phyloP scores from a whole-genome alignment of 768 basidiomycete genomes.

The Amanita pallidorosea region DNA sequence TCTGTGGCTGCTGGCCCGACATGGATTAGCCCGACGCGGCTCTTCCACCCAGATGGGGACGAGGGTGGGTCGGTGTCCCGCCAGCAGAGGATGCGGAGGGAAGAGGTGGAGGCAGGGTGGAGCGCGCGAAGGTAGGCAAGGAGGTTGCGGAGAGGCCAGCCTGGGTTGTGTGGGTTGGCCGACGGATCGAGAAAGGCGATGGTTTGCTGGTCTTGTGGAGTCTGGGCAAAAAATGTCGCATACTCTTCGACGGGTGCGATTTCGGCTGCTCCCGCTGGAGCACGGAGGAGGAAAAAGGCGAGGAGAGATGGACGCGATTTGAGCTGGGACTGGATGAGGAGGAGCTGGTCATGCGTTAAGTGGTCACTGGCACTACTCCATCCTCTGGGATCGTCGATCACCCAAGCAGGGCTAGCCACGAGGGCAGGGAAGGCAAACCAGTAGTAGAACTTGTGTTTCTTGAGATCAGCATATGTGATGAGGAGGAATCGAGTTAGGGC shows the following conservation, averaged over 20 bases:
- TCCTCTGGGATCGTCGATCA: conserved; percentile 46
- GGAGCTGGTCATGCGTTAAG: conserved; percentile 38
- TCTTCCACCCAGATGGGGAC: conserved; percentile 37
- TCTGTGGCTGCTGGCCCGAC: conserved; percentile 14
- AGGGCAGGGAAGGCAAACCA: conserved; percentile 98
- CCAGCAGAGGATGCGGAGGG: conserved; percentile 66
- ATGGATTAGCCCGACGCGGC: conserved; percentile 46
- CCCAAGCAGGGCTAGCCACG: conserved; percentile 84
- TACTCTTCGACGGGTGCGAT: conserved; percentile 49
- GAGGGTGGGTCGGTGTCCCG: conserved; percentile 48
- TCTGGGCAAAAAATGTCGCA: conserved; percentile 41
- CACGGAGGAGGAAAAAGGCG: conserved; percentile 55
- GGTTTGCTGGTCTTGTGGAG: conserved; percentile 18
- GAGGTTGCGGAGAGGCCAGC: conserved; percentile 91
- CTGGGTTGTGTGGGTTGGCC: conserved; percentile 59
- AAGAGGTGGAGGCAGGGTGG: conserved; percentile 36
- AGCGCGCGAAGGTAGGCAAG: conserved; percentile 67
- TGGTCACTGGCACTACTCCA: conserved; percentile 41
- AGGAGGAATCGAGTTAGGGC: conserved; percentile 72
- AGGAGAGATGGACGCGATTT: conserved; percentile 21
- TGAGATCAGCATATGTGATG: conserved; percentile 93
- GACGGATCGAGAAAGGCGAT: conserved; percentile 83
- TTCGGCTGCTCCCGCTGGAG: conserved; percentile 15
- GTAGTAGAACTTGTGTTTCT: conserved; percentile 96
- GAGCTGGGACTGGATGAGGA: conserved; percentile 41